Conservation (phyloP, 352 stramenopile genomes). For the Globisporangium paddicum region DNA sequence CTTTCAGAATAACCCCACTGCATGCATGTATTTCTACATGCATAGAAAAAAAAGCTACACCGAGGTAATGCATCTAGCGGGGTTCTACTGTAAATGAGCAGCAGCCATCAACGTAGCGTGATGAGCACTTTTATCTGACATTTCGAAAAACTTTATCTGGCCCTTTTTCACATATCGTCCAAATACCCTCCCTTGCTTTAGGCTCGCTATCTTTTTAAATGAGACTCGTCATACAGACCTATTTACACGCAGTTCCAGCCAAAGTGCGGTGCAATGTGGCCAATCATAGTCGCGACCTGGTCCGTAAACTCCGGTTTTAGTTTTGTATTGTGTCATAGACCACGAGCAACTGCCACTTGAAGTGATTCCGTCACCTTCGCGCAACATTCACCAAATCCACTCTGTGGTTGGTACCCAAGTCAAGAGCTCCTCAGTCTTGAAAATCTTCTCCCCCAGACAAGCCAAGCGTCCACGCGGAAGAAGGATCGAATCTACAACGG, state of each 20-base stretch:
- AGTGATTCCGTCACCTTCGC: background rate
- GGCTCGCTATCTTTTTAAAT: too few relatives aligned
- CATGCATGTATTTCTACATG: too few relatives aligned
- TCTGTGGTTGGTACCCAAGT: background rate
- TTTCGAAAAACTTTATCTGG: too few relatives aligned
- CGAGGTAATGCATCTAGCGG: too few relatives aligned
- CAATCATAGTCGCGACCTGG: background rate
- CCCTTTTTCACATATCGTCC: too few relatives aligned
- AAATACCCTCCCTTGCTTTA: background rate
- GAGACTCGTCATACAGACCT: background rate
- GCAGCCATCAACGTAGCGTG: too few relatives aligned
- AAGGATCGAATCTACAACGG: slow-evolving; percentile 8
- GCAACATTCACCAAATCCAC: background rate
- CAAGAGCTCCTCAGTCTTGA: background rate
- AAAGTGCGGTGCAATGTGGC: background rate
- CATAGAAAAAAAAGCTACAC: too few relatives aligned
- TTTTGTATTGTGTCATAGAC: background rate
- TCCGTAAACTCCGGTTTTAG: background rate
- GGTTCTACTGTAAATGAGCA: too few relatives aligned
- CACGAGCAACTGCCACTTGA: background rate
- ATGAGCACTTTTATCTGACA: too few relatives aligned
- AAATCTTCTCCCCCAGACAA: background rate
- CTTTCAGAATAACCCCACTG: too few relatives aligned
- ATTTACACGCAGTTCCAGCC: background rate
- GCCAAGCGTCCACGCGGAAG: slow-evolving; percentile 9